Evolutionary conservation across 768 basidiomycete genomes (phyloP).

Genomic region (Thelephora ganbajun): DNA sequence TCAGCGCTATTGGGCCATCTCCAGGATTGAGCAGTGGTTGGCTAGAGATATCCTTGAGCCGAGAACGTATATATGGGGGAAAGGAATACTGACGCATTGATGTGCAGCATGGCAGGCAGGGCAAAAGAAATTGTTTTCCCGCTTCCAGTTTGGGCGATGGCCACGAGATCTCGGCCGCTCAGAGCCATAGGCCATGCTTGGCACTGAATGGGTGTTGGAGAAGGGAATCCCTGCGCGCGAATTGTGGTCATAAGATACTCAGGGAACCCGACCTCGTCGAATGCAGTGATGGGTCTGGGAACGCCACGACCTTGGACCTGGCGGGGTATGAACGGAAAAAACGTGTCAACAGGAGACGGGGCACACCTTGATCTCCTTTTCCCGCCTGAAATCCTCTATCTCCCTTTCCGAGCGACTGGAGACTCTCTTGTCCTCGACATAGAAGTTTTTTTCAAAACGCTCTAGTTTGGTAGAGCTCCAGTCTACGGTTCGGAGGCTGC

Average conservation of each 20-base stretch:
- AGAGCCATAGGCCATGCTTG: constrained; percentile 99
- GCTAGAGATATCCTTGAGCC: constrained; percentile 23
- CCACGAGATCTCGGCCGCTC: constrained; percentile 85
- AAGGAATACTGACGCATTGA: constrained; percentile 72
- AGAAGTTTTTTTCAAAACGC: constrained; percentile 97
- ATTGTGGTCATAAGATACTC: constrained; percentile 93
- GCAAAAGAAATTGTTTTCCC: constrained; percentile 99
- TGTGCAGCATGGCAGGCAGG: constrained; percentile 97
- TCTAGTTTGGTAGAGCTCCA: constrained; percentile 65
- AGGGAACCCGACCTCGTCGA: constrained; percentile 93
- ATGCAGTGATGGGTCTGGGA: constrained; percentile 79
- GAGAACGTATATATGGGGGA: not conserved
- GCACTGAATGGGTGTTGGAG: constrained; percentile 93
- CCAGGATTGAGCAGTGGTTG: constrained; percentile 89
- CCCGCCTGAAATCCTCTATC: constrained; percentile 71
- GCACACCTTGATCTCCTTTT: constrained; percentile 77
- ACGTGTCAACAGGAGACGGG: not conserved
- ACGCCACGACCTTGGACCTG: constrained; percentile 82
- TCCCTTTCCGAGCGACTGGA: constrained; percentile 67
- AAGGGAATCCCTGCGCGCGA: constrained; percentile 81
- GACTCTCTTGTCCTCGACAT: constrained; percentile 82
- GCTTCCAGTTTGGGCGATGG: constrained; percentile 96
- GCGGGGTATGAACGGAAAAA: not conserved
- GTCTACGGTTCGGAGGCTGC: constrained; percentile 70
- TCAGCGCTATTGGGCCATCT: constrained; percentile 94